Evolutionary conservation across 345 rosid genomes (phyloP), one percentile per base, ranked within the genome.

Genomic region (Trapa incisa): DNA sequence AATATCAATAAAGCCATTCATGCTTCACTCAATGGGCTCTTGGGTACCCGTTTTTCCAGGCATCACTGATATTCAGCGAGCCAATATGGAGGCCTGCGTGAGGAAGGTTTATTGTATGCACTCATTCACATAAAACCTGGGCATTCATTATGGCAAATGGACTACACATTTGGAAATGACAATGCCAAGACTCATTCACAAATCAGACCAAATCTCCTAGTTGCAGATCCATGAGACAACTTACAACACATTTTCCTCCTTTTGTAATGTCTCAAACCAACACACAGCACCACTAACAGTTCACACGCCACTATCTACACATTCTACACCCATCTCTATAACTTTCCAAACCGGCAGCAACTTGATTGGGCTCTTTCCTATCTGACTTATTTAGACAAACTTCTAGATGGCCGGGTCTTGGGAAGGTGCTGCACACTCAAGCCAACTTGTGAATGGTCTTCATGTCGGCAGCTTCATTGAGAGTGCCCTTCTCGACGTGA

Each of bases 381-480:
- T 1, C 38, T 2, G 35, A 58, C 5, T 13, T 63, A 16, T 11
- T 38, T 1, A 33, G n/a, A n/a, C 1, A 12, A 39, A 64, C 67
- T 4, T 64, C 47, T 64, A 17, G 16, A 33, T 58, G 60, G 33
- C 60, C 1, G 0, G 0, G 6, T 32, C n/a, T 5, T 39, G 32
- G 17, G 67, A 37, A 16, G 42, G 15, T 64, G 47, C 0, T 16
- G 29, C 5, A 17, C 35, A 47, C 66, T 78, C 47, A 83, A 36
- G 69, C 70, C 76, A 91, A 76, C 76, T 85, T 89, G 85, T 94
- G 97, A 75, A 91, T 87, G 61, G 82, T 81, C 77, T 84, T 73
- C 96, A 91, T 91, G 80, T 88, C 94, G 35, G 53, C 79, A 22
- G 71, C 92, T 67, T 87, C 87, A 68, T 70, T 61, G 32, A 94